Evolutionary conservation across 768 basidiomycete species (phyloP).

Genomic region (Candolleomyces eurysporus): DNA sequence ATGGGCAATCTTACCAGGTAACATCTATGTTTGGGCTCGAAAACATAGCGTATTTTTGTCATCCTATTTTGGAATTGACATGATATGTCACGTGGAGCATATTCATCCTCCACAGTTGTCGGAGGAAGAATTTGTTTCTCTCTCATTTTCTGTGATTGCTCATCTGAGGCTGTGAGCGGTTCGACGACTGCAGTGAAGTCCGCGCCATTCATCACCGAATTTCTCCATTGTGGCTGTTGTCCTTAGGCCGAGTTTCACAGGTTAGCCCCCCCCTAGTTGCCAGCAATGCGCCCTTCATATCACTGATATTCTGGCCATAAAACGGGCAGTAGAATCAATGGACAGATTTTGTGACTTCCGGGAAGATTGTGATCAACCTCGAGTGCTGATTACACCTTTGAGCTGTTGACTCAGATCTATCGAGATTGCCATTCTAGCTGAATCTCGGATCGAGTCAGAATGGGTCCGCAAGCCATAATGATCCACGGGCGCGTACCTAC

Average conservation of each 20-base stretch:
- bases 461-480: conserved; percentile 32
- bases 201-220: neutral
- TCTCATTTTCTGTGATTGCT: neutral
- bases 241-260: neutral
- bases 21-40: too few relatives aligned
- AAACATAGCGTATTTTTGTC: neutral
- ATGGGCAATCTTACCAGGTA: too few relatives aligned
- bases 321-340: conserved; percentile 5
- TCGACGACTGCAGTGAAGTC: conserved; percentile 1
- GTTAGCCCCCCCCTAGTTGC: neutral
- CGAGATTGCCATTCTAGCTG: conserved; percentile 11
- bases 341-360: conserved; percentile 1
- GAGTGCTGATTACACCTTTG: conserved; percentile 1
- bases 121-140: neutral
- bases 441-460: conserved; percentile 33
- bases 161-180: conserved; percentile 1
- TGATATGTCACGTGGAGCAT: neutral
- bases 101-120: neutral
- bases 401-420: conserved; percentile 26
- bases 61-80: neutral
- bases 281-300: conserved; percentile 4
- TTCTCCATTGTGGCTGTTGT: neutral
- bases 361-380: conserved; percentile 8
- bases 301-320: neutral
- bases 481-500: conserved; percentile 35